A percentile compares a stretch with the other conserved stretches of the same genome.
These are phyloP conservation scores for Auriculariales sp. DNA, from an alignment of 768 basidiomycete genomes.

Conservation along the genomic window DNA sequence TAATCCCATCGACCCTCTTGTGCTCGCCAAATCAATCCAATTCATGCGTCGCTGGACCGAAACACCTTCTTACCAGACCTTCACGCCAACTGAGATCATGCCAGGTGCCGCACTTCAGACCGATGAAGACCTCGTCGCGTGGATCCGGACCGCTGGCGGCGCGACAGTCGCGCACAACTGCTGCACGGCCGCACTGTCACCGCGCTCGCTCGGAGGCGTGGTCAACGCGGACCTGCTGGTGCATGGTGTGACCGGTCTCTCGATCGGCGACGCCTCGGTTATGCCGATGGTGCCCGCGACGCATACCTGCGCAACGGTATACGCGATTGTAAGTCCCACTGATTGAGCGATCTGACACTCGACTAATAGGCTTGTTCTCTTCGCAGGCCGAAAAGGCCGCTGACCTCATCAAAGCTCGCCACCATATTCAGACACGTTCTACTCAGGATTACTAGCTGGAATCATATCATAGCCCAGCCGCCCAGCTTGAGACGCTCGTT, in stretches of 20 bases:
- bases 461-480: no score
- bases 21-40: not conserved
- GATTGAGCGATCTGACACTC: slow-evolving; percentile 4
- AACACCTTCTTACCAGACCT: not conserved
- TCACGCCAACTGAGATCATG: not conserved
- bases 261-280: slow-evolving; percentile 18
- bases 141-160: slow-evolving; percentile 7
- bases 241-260: slow-evolving; percentile 27
- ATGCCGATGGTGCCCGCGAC: slow-evolving; percentile 10
- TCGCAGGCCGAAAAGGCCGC: slow-evolving; percentile 5
- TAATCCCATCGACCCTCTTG: not conserved
- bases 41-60: not conserved
- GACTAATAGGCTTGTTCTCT: not conserved
- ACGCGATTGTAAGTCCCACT: slow-evolving; percentile 9
- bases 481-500: no score
- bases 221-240: slow-evolving; percentile 28
- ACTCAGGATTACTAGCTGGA: no score
- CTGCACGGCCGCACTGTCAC: slow-evolving; percentile 28
- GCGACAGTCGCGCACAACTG: slow-evolving; percentile 13
- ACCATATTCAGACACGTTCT: no score
- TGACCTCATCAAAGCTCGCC: not conserved
- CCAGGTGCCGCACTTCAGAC: slow-evolving; percentile 1
- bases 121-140: slow-evolving; percentile 11
- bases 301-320: slow-evolving; percentile 10
- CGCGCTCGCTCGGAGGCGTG: slow-evolving; percentile 24